phyloP scores from a whole-genome alignment of 2,329 filamentous ascomycete genomes.

The Apiospora hydei region DNA sequence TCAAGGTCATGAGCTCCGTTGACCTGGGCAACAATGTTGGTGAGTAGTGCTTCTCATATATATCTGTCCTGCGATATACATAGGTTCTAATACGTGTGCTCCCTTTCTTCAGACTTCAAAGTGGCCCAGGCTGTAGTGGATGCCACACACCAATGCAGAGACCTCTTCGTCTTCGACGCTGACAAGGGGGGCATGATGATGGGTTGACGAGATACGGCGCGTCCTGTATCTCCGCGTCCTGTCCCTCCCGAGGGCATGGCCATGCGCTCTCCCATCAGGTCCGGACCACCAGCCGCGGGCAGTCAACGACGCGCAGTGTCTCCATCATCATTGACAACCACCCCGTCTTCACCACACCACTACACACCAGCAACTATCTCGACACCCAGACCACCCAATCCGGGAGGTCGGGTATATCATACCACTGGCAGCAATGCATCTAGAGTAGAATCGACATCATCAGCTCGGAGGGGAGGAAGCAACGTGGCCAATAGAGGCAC shows the following conservation, averaged over 20 bases:
- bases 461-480: neutral
- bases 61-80: neutral
- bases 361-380: neutral
- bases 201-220: constrained; percentile 12
- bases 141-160: constrained; percentile 79
- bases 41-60: constrained; percentile 49
- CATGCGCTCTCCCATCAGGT: constrained; percentile 11
- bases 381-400: neutral
- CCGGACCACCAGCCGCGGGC: constrained; percentile 7
- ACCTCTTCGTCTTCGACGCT: constrained; percentile 75
- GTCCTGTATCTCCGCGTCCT: constrained; percentile 7
- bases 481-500: neutral
- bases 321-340: neutral
- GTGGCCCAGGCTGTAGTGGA: constrained; percentile 84
- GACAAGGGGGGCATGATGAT: constrained; percentile 31
- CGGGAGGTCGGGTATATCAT: neutral
- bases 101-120: constrained; percentile 68
- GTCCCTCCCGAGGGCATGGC: neutral
- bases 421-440: constrained; percentile 1
- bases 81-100: constrained; percentile 27
- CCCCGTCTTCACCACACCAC: neutral
- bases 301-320: constrained; percentile 9
- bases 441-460: neutral
- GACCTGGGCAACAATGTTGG: constrained; percentile 75
- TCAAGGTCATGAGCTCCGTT: constrained; percentile 73